These are phyloP conservation scores for Leucocoprinus sp. DNA, from an alignment of 768 basidiomycete species.

Conservation along the genomic window DNA sequence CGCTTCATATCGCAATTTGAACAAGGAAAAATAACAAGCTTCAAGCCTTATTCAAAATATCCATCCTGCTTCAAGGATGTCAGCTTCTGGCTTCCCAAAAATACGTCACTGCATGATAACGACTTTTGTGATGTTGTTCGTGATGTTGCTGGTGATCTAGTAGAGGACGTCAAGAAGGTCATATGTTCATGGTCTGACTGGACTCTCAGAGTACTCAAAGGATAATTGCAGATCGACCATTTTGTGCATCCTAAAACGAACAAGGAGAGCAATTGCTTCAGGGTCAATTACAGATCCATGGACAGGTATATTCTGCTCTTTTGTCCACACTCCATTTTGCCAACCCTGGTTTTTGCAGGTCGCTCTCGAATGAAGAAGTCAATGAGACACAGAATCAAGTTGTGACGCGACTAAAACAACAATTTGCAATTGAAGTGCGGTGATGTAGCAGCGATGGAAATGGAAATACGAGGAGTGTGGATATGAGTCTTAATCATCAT, in stretches of 20 bases:
- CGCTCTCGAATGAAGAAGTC: conserved; percentile 82
- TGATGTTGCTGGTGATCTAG: conserved; percentile 86
- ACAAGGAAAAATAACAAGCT: conserved; percentile 66
- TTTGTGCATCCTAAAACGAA: conserved; percentile 87
- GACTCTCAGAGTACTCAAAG: conserved; percentile 12
- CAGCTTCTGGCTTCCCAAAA: conserved; percentile 80
- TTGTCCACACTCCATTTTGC: neutral
- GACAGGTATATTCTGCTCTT: conserved; percentile 52
- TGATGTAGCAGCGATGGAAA: no score
- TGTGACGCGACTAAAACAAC: conserved; percentile 42
- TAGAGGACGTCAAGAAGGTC: conserved; percentile 84
- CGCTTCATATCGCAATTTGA: conserved; percentile 87
- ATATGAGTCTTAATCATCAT: conserved; percentile 24
- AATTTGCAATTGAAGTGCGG: conserved; percentile 82
- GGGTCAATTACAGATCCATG: conserved; percentile 95
- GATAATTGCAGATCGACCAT: conserved; percentile 64
- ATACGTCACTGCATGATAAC: conserved; percentile 72
- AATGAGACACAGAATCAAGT: conserved; percentile 71
- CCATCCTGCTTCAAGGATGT: conserved; percentile 92
- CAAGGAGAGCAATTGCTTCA: conserved; percentile 74
- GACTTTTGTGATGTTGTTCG: conserved; percentile 95
- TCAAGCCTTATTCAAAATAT: conserved; percentile 89
- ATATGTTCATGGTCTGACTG: conserved; percentile 16
- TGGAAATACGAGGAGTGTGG: conserved; percentile 20
- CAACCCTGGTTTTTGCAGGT: conserved; percentile 36